Percentiles rank a stretch among this genome's conserved stretches.
These are phyloP conservation scores for Aureobasidium sp. DNA, from an alignment of 2,329 filamentous ascomycete species.

Conservation along the genomic window DNA sequence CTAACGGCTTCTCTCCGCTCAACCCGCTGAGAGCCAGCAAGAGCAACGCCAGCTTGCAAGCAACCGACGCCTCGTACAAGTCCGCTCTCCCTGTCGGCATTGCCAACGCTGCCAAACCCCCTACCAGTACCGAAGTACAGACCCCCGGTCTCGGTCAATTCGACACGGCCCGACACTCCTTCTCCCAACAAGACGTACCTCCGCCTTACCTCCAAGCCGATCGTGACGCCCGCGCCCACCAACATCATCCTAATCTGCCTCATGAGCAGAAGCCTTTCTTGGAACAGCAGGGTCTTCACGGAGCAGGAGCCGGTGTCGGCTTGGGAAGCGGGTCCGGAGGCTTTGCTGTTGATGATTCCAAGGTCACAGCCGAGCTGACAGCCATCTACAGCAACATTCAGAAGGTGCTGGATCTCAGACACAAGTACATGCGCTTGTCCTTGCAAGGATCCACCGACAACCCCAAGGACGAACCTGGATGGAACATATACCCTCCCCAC, in stretches of 20 bases:
- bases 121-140: slow-evolving; percentile 26
- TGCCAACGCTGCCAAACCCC: slow-evolving; percentile 28
- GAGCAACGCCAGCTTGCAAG: slow-evolving; percentile 25
- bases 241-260: slow-evolving; percentile 44
- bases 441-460: slow-evolving; percentile 77
- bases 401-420: slow-evolving; percentile 75
- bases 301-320: slow-evolving; percentile 52
- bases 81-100: slow-evolving; percentile 32
- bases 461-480: slow-evolving; percentile 73
- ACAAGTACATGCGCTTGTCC: slow-evolving; percentile 83
- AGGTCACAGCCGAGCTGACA: slow-evolving; percentile 75
- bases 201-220: slow-evolving; percentile 39
- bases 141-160: slow-evolving; percentile 27
- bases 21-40: slow-evolving; percentile 40
- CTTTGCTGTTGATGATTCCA: slow-evolving; percentile 65
- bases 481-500: slow-evolving; percentile 85
- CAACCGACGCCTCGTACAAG: slow-evolving; percentile 22
- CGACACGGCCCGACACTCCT: slow-evolving; percentile 22
- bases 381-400: slow-evolving; percentile 88
- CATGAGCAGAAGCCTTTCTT: slow-evolving; percentile 52
- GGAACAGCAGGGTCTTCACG: slow-evolving; percentile 49
- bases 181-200: slow-evolving; percentile 34
- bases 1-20: slow-evolving; percentile 31
- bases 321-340: slow-evolving; percentile 56
- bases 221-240: slow-evolving; percentile 42